A percentile compares a stretch with the other conserved stretches of the same genome.
These are phyloP conservation scores for Acacia acuminata DNA, from an alignment of 306 rosid species.

Conservation along the genomic window DNA sequence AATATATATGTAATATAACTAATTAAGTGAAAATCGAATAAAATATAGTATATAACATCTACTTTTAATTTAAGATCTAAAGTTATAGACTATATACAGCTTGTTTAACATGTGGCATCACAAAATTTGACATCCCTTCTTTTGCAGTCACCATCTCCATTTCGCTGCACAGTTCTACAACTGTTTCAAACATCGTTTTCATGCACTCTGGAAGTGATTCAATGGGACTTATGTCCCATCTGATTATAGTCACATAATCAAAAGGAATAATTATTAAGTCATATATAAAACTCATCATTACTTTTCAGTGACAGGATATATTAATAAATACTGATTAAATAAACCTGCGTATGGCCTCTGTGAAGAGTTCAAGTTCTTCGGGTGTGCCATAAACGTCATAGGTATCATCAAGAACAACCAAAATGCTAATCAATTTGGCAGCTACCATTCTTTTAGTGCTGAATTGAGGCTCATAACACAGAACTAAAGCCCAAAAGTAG, in stretches of 20 bases:
- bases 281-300: neutral
- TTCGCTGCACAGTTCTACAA: neutral
- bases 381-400: neutral
- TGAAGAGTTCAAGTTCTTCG: neutral
- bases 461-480: no score
- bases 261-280: neutral
- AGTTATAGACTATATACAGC: no score
- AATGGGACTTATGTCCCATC: constrained; percentile 20
- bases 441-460: neutral
- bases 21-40: no score
- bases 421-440: neutral
- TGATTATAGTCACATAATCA: neutral
- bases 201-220: constrained; percentile 18
- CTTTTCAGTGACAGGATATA: neutral
- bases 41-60: no score
- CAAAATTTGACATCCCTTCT: no score
- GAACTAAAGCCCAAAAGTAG: no score
- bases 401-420: neutral
- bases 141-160: neutral
- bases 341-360: neutral
- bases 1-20: no score
- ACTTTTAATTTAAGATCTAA: no score
- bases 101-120: no score
- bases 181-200: constrained; percentile 10
- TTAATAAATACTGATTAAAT: neutral